Conservation (phyloP, 306 rosid genomes). For the Chamaecrista fasciculata region DNA sequence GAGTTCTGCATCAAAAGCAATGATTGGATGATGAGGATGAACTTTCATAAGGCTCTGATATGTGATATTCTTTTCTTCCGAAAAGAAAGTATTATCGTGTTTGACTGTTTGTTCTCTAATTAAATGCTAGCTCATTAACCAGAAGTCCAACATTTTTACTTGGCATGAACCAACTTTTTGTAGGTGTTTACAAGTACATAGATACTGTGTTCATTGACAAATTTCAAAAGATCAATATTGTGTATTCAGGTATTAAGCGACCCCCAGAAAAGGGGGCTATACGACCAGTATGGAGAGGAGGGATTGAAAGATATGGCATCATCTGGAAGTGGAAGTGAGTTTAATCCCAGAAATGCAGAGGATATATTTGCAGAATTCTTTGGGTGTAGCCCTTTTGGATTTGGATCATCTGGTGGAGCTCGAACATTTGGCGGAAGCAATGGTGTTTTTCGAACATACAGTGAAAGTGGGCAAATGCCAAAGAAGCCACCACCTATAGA, state of each 20-base stretch:
- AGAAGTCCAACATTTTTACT: no score
- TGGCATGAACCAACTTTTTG: not conserved
- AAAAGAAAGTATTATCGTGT: no score
- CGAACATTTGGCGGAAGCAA: constrained; percentile 63
- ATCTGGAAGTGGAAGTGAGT: constrained; percentile 61
- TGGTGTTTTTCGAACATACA: constrained; percentile 48
- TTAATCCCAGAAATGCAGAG: constrained; percentile 88
- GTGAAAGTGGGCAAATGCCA: constrained; percentile 46
- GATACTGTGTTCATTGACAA: no score
- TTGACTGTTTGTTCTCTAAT: no score
- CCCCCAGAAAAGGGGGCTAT: constrained; percentile 64
- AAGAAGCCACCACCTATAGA: constrained; percentile 85
- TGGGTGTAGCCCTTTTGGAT: constrained; percentile 89
- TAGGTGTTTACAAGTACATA: not conserved
- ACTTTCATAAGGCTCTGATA: no score
- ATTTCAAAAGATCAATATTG: constrained; percentile 6
- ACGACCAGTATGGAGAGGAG: constrained; percentile 90
- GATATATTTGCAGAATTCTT: constrained; percentile 96
- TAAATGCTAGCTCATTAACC: no score
- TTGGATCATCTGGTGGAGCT: constrained; percentile 71
- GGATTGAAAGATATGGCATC: constrained; percentile 87
- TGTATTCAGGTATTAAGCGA: constrained; percentile 79
- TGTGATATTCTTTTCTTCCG: no score
- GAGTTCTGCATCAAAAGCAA: no score
- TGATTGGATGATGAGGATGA: no score